Evolutionary conservation across 352 stramenopile genomes (phyloP).

Genomic region (Phytophthora citricola): DNA sequence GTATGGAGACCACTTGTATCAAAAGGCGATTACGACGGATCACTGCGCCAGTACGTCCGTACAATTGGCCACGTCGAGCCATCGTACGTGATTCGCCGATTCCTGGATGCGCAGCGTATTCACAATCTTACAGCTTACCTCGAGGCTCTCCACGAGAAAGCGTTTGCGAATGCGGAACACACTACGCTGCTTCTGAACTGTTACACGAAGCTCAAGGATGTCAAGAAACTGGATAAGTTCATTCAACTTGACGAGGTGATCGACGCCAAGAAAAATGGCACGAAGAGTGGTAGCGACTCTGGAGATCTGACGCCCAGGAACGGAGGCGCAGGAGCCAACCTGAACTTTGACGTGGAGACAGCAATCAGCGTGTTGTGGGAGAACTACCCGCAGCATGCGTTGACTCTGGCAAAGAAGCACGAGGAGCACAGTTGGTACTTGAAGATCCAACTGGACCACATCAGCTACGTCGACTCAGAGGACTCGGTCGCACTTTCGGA

Average conservation of each 20-base stretch:
- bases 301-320: slow-evolving; percentile 29
- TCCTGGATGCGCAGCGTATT: slow-evolving; percentile 97
- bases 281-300: slow-evolving; percentile 33
- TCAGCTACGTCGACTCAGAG: slow-evolving; percentile 87
- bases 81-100: slow-evolving; percentile 98
- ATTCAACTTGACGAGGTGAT: slow-evolving; percentile 87
- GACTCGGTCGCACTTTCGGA: slow-evolving; percentile 73
- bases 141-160: slow-evolving; percentile 93
- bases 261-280: slow-evolving; percentile 51
- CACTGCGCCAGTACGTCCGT: slow-evolving; percentile 97
- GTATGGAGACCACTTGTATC: slow-evolving; percentile 98
- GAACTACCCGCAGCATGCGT: slow-evolving; percentile 91
- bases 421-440: slow-evolving; percentile 93
- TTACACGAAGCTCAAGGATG: slow-evolving; percentile 95
- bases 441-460: slow-evolving; percentile 93
- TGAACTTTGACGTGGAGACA: slow-evolving; percentile 93
- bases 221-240: slow-evolving; percentile 94
- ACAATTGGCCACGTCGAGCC: slow-evolving; percentile 98
- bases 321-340: slow-evolving; percentile 34
- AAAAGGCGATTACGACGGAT: slow-evolving; percentile 96
- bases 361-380: slow-evolving; percentile 93
- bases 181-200: slow-evolving; percentile 95
- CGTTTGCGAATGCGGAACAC: slow-evolving; percentile 92
- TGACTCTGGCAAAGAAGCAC: slow-evolving; percentile 91
- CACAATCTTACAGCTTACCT: slow-evolving; percentile 97